Percentiles rank a stretch among this genome's conserved stretches.
These are phyloP conservation scores for Colletotrichum musae DNA, from an alignment of 2,329 filamentous ascomycete genomes.

Conservation along the genomic window DNA sequence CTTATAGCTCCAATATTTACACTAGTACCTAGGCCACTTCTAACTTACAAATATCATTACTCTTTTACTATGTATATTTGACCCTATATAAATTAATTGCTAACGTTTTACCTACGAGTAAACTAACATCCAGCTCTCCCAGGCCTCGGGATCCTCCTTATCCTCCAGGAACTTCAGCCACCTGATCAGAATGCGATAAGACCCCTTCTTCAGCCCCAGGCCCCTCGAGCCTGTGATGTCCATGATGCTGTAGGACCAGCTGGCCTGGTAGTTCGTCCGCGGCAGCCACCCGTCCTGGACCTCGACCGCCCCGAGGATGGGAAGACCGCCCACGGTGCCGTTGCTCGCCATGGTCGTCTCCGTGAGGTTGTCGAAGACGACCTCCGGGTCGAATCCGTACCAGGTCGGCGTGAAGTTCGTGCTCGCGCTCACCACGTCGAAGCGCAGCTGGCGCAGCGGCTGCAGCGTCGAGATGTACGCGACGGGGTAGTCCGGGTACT, in stretches of 20 bases:
- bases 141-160: slow-evolving; percentile 26
- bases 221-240: slow-evolving; percentile 8
- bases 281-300: slow-evolving; percentile 25
- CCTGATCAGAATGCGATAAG: slow-evolving; percentile 42
- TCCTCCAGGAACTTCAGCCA: slow-evolving; percentile 42
- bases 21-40: too few relatives aligned
- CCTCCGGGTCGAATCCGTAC: slow-evolving; percentile 23
- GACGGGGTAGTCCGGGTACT: slow-evolving; percentile 20
- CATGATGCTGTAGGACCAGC: slow-evolving; percentile 30
- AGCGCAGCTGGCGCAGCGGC: slow-evolving; percentile 14
- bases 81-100: too few relatives aligned
- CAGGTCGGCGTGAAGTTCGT: slow-evolving; percentile 26
- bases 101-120: too few relatives aligned
- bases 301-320: slow-evolving; percentile 5
- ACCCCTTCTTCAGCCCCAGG: slow-evolving; percentile 36
- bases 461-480: slow-evolving; percentile 23
- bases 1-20: too few relatives aligned
- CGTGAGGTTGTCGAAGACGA: slow-evolving; percentile 18
- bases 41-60: too few relatives aligned
- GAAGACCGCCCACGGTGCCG: slow-evolving; percentile 4
- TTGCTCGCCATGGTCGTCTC: slow-evolving; percentile 10
- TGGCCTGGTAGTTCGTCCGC: slow-evolving; percentile 11
- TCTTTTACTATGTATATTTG: too few relatives aligned
- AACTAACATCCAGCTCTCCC: slow-evolving; percentile 36
- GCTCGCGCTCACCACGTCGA: slow-evolving; percentile 28